These are phyloP conservation scores for Prunus mira DNA, from an alignment of 306 rosid genomes.

Conservation along the genomic window DNA sequence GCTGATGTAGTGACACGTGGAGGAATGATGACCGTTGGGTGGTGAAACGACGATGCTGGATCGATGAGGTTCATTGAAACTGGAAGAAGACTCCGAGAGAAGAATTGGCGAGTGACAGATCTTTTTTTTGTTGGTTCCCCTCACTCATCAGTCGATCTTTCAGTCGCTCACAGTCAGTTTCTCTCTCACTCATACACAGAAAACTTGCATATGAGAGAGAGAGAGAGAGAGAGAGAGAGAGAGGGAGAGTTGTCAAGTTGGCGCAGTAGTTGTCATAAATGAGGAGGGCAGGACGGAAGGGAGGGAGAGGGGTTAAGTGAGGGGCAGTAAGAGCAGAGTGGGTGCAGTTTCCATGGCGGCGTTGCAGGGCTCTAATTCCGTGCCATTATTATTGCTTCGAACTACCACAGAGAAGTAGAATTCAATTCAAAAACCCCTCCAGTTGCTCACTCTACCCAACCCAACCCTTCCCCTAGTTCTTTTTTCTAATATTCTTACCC, in stretches of 20 bases:
- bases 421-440: conserved; percentile 20
- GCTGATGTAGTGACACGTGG: conserved; percentile 62
- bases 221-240: conserved; percentile 21
- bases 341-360: conserved; percentile 99
- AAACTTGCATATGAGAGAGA: conserved; percentile 5
- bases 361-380: conserved; percentile 91
- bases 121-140: conserved; percentile 34
- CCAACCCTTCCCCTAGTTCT: not conserved
- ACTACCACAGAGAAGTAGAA: conserved; percentile 25
- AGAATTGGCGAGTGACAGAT: conserved; percentile 45
- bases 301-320: not conserved
- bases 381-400: conserved; percentile 62
- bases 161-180: conserved; percentile 3
- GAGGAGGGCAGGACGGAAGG: not conserved
- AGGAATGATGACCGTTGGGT: conserved; percentile 21
- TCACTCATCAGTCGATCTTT: not conserved
- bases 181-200: not conserved
- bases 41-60: conserved; percentile 29
- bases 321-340: conserved; percentile 26
- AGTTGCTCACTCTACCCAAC: not conserved
- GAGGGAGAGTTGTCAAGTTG: conserved; percentile 20
- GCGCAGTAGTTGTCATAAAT: conserved; percentile 19
- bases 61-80: conserved; percentile 50
- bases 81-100: conserved; percentile 51
- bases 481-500: not conserved